These are phyloP conservation scores for Lecanoromycetidae sp. DNA, from an alignment of 2,329 filamentous ascomycete species.

Conservation along the genomic window DNA sequence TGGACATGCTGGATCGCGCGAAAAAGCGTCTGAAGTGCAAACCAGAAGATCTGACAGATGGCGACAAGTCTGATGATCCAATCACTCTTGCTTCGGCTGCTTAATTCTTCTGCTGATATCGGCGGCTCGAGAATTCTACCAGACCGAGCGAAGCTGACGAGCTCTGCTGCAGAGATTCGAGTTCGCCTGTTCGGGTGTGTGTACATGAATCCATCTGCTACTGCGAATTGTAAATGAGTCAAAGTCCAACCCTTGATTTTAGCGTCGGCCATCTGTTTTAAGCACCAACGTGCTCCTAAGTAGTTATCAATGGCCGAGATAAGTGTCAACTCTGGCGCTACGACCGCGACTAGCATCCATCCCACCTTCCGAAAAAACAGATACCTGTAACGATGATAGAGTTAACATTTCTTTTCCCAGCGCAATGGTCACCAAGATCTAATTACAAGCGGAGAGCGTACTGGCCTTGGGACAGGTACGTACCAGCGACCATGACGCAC, in stretches of 20 bases:
- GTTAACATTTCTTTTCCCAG: no score
- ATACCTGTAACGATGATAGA: no score
- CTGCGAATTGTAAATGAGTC: conserved; percentile 8
- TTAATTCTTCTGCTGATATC: conserved; percentile 4
- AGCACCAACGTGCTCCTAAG: neutral
- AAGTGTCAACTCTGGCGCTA: conserved; percentile 5
- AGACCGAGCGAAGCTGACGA: no score
- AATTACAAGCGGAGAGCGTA: no score
- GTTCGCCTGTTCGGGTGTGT: no score
- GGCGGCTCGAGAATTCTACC: neutral
- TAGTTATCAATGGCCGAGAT: neutral
- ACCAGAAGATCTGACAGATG: conserved; percentile 11
- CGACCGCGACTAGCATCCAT: conserved; percentile 4
- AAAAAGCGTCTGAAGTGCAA: conserved; percentile 9
- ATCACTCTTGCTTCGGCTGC: conserved; percentile 11
- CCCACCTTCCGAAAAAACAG: conserved; percentile 5
- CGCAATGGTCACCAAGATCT: no score
- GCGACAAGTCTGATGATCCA: conserved; percentile 9
- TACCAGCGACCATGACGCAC: neutral
- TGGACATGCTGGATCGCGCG: conserved; percentile 11
- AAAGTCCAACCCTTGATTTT: conserved; percentile 1
- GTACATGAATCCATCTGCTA: conserved; percentile 1
- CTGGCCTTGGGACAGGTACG: no score
- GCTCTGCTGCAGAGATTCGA: no score
- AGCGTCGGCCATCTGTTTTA: neutral